Evolutionary conservation across 164 flowering plant species (phyloP), one percentile per base, ranked within the genome.

Genomic region (Stephania yunnanensis): DNA sequence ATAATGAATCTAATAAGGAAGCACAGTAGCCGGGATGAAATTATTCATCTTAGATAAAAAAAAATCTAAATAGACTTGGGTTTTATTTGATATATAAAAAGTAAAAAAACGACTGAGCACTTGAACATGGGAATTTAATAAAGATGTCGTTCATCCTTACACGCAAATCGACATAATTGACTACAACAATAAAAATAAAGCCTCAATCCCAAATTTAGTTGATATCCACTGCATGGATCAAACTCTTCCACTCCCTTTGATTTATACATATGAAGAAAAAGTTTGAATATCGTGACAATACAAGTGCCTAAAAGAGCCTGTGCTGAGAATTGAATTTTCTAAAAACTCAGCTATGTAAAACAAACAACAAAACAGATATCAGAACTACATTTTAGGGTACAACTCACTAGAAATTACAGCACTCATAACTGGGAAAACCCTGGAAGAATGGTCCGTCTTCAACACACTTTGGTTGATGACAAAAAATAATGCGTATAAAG

Each of bases 291-390:
- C 19, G 64, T 19, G 20, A 58, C n/a, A 7, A 15, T 15, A 58
- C n/a, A n/a, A 58, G 13, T 58, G 64, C 0, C 42, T 36, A 36
- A 5, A 58, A 58, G 19, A 58, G 64, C 64, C 20, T 15, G 64
- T 58, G 15, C 64, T 58, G 64, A 6, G 20, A 58, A n/a, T 61
- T 61, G 66, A 2, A 61, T 61, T 20, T 61, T 61, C 25, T 61
- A 2, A 58, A 22, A 13, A 7, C 69, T 2, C 30, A 66, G 42
- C 69, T 66, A 29, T 66, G 44, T 66, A 66, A 66, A 36, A 9
- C 69, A 72, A 25, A 67, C 64, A 73, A 22, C 55, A 63, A 63
- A 68, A 63, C 20, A 64, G 69, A 73, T 11, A 20, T 29, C 42
- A 53, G 31, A 5, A 22, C 53, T 61, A 75, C 36, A 75, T 5